phyloP scores from a whole-genome alignment of 441 rosid genomes.

The Adansonia gregorii region DNA sequence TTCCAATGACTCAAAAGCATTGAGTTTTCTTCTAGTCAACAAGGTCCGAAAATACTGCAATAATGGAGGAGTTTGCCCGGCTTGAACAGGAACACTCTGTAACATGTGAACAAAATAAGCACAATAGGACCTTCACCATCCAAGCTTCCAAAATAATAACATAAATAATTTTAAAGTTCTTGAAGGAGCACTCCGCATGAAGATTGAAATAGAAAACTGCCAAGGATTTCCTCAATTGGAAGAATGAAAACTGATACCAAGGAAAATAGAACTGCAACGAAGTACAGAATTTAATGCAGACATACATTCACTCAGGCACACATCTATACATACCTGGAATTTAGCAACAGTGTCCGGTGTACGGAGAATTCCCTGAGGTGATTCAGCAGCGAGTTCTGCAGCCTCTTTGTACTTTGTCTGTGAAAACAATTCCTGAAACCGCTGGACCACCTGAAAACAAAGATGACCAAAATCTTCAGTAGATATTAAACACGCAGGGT shows the following conservation, averaged over 20 bases:
- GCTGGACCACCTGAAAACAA: conserved; percentile 80
- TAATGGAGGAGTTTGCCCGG: conserved; percentile 97
- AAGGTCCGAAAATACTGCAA: conserved; percentile 99
- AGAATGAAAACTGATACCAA: not conserved
- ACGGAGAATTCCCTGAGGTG: conserved; percentile 96
- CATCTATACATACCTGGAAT: conserved; percentile 76
- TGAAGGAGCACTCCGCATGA: not conserved
- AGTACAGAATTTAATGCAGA: conserved; percentile 8
- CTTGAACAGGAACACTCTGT: conserved; percentile 99
- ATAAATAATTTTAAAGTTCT: not conserved
- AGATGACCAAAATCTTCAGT: not conserved
- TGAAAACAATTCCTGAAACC: conserved; percentile 95
- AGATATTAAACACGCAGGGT: conserved; percentile 27
- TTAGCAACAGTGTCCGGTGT: conserved; percentile 97
- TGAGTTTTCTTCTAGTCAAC: conserved; percentile 92
- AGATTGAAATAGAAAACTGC: not conserved
- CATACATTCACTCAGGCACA: conserved; percentile 33
- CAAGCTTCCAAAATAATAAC: not conserved
- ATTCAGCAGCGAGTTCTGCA: conserved; percentile 99
- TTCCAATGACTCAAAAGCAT: conserved; percentile 93
- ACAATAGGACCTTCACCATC: not conserved
- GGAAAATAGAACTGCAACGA: not conserved
- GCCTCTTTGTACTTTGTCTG: conserved; percentile 99
- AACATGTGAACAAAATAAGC: conserved; percentile 23
- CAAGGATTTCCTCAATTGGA: not conserved